Base-by-base conservation (phyloP, 441 rosid genomes). In the Omphalea diandra region DNA sequence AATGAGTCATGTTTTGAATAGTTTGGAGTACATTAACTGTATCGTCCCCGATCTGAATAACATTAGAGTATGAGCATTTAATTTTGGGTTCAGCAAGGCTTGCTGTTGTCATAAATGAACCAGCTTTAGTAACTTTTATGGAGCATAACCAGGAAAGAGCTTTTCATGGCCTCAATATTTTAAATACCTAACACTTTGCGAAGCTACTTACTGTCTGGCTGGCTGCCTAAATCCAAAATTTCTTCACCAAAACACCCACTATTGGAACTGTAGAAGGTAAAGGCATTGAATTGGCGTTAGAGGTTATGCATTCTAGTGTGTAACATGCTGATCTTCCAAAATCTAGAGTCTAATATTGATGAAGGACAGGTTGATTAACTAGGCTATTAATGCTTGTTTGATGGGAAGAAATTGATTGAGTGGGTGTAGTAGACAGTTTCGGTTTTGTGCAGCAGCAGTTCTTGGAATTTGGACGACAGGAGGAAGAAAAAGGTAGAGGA, bases 231-330 rank as follows among this genome's bases (percentile, higher is more conserved):
- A 40, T 8, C 44, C 12, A 15, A 40, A 3, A 7, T 40, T 40
- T 40, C 43, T 40, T 0, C 43, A 40, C 14, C 43, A 7, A 14
- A 40, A 40, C 2, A 10, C 11, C 14, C 2, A 40, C 12, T 40
- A n/a, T n/a, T n/a, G n/a, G n/a, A n/a, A 49, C 18, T 8, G 54
- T 50, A 11, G 54, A n/a, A 20, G 15, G 10, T 22, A 11, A 20
- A 50, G 22, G 54, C 54, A 18, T n/a, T 50, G 54, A 20, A 50
- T 50, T 50, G 54, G 46, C 29, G 63, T 55, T 26, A 79, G 27
- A 75, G n/a, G n/a, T n/a, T n/a, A n/a, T n/a, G n/a, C n/a, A n/a
- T n/a, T n/a, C n/a, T n/a, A n/a, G n/a, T n/a, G n/a, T n/a, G n/a
- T n/a, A n/a, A n/a, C n/a, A n/a, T n/a, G n/a, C n/a, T n/a, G n/a